A percentile compares a stretch with the other conserved stretches of the same genome.
Conservation (phyloP, 2,329 filamentous ascomycete species). For the Orbilia quercus region DNA sequence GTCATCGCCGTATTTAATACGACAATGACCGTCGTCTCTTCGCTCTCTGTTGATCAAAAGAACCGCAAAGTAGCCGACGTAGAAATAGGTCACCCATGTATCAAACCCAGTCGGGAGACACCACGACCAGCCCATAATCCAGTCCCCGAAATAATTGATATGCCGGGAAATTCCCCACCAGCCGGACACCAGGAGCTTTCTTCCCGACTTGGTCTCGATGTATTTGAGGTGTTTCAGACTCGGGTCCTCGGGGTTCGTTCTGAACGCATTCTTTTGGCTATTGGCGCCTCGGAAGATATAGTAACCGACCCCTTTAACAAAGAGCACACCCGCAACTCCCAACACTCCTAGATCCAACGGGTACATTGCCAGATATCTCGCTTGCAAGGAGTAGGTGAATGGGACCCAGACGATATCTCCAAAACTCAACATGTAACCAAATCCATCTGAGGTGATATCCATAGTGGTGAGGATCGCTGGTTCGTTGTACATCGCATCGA, state of each 20-base stretch:
- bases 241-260: slow-evolving; percentile 84
- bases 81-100: slow-evolving; percentile 92
- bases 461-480: slow-evolving; percentile 90
- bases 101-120: slow-evolving; percentile 89
- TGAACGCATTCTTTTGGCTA: slow-evolving; percentile 93
- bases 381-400: slow-evolving; percentile 85
- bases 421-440: slow-evolving; percentile 94
- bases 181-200: slow-evolving; percentile 81
- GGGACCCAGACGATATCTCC: slow-evolving; percentile 94
- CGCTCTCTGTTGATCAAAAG: slow-evolving; percentile 86
- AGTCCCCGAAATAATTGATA: slow-evolving; percentile 96
- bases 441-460: slow-evolving; percentile 91
- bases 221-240: slow-evolving; percentile 82
- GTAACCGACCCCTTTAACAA: slow-evolving; percentile 78
- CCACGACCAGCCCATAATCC: slow-evolving; percentile 93
- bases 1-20: slow-evolving; percentile 88
- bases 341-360: slow-evolving; percentile 79
- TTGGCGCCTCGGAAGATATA: slow-evolving; percentile 94
- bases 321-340: slow-evolving; percentile 74
- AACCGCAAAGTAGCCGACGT: slow-evolving; percentile 88
- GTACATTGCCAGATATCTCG: slow-evolving; percentile 83
- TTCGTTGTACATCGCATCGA: slow-evolving; percentile 89
- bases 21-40: slow-evolving; percentile 90
- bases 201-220: slow-evolving; percentile 84
- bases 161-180: slow-evolving; percentile 95